phyloP scores from a whole-genome alignment of 768 basidiomycete species.

The Hygrophoropsis aurantiaca region DNA sequence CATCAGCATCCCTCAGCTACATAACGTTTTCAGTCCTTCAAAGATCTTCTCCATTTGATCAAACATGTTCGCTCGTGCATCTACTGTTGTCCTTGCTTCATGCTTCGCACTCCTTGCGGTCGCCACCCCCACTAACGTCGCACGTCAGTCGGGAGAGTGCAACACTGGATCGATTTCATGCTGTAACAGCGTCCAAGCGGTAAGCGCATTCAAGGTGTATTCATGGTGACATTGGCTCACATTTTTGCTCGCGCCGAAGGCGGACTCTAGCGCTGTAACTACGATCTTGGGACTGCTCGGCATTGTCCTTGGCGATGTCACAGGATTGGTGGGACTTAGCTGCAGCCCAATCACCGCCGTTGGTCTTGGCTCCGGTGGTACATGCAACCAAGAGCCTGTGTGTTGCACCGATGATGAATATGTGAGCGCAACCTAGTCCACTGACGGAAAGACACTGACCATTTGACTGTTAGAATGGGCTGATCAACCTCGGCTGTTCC shows the following conservation, averaged over 20 bases:
- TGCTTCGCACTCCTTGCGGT: conserved; percentile 9
- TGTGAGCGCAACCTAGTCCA: conserved; percentile 26
- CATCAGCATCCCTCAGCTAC: no score
- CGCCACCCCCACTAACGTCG: conserved; percentile 7
- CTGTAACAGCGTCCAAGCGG: conserved; percentile 1
- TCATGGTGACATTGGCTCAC: neutral
- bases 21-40: no score
- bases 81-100: conserved; percentile 2
- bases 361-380: conserved; percentile 29
- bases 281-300: neutral
- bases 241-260: no score
- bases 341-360: conserved; percentile 35
- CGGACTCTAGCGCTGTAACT: neutral
- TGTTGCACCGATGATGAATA: conserved; percentile 48
- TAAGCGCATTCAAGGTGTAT: neutral
- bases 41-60: neutral
- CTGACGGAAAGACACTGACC: no score
- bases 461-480: conserved; percentile 4
- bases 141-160: conserved; percentile 24
- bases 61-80: conserved; percentile 5
- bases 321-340: conserved; percentile 26
- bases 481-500: conserved; percentile 7
- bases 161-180: conserved; percentile 36
- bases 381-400: conserved; percentile 22
- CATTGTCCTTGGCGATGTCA: neutral